Evolutionary conservation across 768 basidiomycete genomes (phyloP), one percentile per base, ranked within the genome.

Genomic region (Suillus decipiens): DNA sequence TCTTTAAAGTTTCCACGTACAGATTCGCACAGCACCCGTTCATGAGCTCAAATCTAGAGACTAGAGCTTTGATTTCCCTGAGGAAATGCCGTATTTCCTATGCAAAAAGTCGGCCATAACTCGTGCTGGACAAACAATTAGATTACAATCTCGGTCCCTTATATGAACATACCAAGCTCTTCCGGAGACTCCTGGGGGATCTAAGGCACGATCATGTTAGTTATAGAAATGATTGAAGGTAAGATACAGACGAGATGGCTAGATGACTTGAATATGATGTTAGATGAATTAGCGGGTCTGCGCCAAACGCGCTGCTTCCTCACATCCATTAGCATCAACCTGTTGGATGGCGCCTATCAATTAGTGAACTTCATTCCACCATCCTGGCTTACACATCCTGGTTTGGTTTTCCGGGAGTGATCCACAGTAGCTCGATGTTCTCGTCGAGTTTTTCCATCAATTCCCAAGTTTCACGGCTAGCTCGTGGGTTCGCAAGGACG

Each of bases 401-500:
- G 69, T 61, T 60, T 28, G 47, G 1, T 7, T 62, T 47, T 22
- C 59, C 60, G 7, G 76, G 73, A 28, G 77, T 45, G 1, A 77
- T 34, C 76, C 75, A 76, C 60, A 68, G 63, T 2, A 76, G 66
- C 9, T 69, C 54, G 15, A 76, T 73, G 17, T 47, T n/a, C 15
- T 69, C 65, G 31, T 76, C 73, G 37, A 77, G 34, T 19, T n/a
- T 61, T 15, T 67, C 70, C 51, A 75, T 53, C n/a, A 72, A 24
- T 50, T 63, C 69, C 76, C 75, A 77, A 3, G 62, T 65, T 61
- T 77, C 73, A 12, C 55, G 53, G 5, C 67, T 7, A 3, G 68
- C 17, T 24, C 59, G 24, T 6, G 68, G 70, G 58, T 88, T 89
- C 0, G 80, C 75, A 71, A 90, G 90, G n/a, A 83, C 77, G 2